A percentile compares a stretch with the other conserved stretches of the same genome.
Conservation (phyloP, 106 monocot genomes). For the Acorus calamus region DNA sequence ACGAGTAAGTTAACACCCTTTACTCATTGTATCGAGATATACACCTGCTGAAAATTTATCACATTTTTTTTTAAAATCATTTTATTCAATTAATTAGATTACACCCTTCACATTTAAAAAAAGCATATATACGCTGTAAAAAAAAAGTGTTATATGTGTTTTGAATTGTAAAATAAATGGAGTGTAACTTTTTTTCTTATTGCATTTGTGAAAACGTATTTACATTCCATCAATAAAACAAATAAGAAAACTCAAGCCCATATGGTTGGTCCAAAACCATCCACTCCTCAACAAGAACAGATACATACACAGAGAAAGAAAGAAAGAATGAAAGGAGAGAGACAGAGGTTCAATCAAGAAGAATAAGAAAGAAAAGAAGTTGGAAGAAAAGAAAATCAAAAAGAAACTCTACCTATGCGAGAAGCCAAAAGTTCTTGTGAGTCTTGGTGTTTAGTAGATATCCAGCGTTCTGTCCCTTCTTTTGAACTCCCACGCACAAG, state of each 20-base stretch:
- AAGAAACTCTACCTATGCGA: slow-evolving; percentile 29
- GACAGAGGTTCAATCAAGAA: not conserved
- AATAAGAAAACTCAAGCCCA: not conserved
- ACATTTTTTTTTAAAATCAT: no score
- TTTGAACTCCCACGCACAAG: slow-evolving; percentile 80
- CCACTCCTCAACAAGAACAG: not conserved
- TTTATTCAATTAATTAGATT: no score
- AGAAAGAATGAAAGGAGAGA: not conserved
- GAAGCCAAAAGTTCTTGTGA: slow-evolving; percentile 96
- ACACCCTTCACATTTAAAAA: no score
- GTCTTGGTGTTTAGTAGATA: slow-evolving; percentile 91
- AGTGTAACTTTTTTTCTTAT: not conserved
- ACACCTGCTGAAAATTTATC: no score
- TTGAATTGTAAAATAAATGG: no score
- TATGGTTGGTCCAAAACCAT: no score
- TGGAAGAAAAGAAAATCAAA: no score
- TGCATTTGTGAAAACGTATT: not conserved
- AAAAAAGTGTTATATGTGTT: no score
- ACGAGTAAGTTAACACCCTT: no score
- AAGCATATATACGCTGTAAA: no score
- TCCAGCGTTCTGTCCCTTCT: slow-evolving; percentile 79
- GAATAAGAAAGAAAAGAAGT: not conserved
- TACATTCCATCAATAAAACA: not conserved
- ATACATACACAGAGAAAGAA: not conserved
- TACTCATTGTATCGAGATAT: no score